Evolutionary conservation across 495 filamentous ascomycete species (phyloP), one percentile per base, ranked within the genome.

Genomic region (Haplographium delicatum): DNA sequence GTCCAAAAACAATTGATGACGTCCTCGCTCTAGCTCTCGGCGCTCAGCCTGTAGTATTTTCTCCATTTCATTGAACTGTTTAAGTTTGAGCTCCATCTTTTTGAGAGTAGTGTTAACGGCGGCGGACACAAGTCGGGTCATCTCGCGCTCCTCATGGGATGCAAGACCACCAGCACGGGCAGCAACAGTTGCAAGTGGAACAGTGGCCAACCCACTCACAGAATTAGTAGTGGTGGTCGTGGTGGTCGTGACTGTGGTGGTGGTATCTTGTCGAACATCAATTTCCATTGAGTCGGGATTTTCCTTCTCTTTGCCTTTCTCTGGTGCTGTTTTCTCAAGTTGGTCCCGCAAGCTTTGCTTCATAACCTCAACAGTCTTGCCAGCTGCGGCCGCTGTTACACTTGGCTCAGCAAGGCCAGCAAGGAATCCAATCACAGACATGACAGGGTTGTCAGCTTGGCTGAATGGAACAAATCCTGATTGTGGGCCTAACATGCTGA

Each of bases 31-130:
- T 2, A 98, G 75, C 65, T 98, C 94, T 31, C 90, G 80, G 43
- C 91, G 83, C 69, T 98, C 94, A 2, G 90, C 87, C 57, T 95
- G 86, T 43, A 96, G 73, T 47, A 95, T 83, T 41, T 83, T 73
- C 62, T 98, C 93, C 78, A 98, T 88, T 69, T 97, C 94, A 58
- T 87, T 85, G 73, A 98, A 98, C 63, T 96, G 95, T 58, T 85
- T 80, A 43, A 93, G 73, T 72, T 91, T 91, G 47, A 90, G 72
- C 61, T 91, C 85, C 62, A 89, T 78, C 65, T 91, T 91, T 60
- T 88, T 79, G 24, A 96, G 75, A 15, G 84, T 89, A 13, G 88
- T 71, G 63, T 95, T 95, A 46, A 95, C 85, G 0, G 89, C 82
- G 2, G 86, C 80, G 9, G 88, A 89, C 19, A 96, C 87, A 37